Conservation (phyloP, 176 grass and related monocot genomes). For the Carex kokanica region DNA sequence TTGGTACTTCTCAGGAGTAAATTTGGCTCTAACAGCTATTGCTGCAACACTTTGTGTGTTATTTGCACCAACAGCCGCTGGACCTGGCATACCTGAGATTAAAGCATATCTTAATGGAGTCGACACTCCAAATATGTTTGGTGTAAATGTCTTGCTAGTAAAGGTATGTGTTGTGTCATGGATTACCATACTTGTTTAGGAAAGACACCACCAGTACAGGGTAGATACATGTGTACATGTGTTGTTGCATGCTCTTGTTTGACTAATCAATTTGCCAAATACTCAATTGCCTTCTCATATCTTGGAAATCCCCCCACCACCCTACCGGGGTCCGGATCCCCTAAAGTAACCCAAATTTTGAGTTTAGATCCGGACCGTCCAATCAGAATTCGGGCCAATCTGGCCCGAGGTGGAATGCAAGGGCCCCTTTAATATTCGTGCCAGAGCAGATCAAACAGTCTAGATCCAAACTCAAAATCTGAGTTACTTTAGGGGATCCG, state of each 20-base stretch:
- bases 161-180: constrained; percentile 36
- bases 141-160: constrained; percentile 60
- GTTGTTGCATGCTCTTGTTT: background rate
- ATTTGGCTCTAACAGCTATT: constrained; percentile 53
- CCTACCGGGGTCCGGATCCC: no score
- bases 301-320: background rate
- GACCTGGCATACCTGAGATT: constrained; percentile 95
- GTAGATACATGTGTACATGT: background rate
- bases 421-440: no score
- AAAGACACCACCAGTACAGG: background rate
- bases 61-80: constrained; percentile 89
- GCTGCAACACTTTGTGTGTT: constrained; percentile 81
- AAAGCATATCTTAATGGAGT: constrained; percentile 98
- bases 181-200: background rate
- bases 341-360: no score
- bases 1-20: constrained; percentile 64
- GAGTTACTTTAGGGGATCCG: no score
- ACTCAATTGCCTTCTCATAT: background rate
- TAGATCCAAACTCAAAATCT: no score
- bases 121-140: constrained; percentile 94
- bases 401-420: no score
- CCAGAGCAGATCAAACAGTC: no score
- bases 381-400: no score
- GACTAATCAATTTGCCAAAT: background rate
- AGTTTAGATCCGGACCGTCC: no score